Evolutionary conservation across 2,329 filamentous ascomycete genomes (phyloP).

Genomic region (Venturia pyrina): DNA sequence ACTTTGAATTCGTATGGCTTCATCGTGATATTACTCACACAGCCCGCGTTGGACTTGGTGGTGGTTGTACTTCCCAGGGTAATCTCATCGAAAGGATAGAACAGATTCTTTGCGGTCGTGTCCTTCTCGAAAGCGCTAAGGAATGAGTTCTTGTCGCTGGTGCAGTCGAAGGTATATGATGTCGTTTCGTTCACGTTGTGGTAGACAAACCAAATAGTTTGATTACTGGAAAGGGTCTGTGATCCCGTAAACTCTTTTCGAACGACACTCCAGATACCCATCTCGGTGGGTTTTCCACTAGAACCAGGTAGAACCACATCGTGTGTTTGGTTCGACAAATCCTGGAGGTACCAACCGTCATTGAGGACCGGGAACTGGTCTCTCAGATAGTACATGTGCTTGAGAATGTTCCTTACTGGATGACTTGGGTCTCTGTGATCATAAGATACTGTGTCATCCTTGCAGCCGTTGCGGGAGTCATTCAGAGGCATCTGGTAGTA

Average conservation of each 20-base stretch:
- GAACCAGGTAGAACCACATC: constrained; percentile 18
- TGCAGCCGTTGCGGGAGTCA: constrained; percentile 43
- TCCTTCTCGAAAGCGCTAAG: constrained; percentile 46
- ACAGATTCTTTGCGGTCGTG: constrained; percentile 51
- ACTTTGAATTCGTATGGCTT: constrained; percentile 48
- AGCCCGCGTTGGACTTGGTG: constrained; percentile 44
- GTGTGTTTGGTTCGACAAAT: constrained; percentile 46
- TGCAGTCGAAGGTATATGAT: constrained; percentile 50
- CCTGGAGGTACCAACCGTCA: constrained; percentile 46
- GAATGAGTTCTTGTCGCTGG: constrained; percentile 29
- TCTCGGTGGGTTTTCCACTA: constrained; percentile 18
- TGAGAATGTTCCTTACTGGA: constrained; percentile 50
- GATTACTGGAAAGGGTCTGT: constrained; percentile 42
- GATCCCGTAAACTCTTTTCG: constrained; percentile 40
- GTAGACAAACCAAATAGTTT: constrained; percentile 43
- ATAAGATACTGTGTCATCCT: constrained; percentile 45
- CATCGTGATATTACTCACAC: constrained; percentile 43
- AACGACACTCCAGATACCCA: constrained; percentile 47
- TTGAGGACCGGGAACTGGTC: constrained; percentile 47
- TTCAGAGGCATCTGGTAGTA: constrained; percentile 50
- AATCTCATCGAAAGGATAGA: constrained; percentile 50
- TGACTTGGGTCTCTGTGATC: constrained; percentile 55
- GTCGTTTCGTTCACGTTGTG: constrained; percentile 39
- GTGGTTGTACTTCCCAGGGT: constrained; percentile 36
- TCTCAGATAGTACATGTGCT: constrained; percentile 52